Base-by-base conservation (phyloP, 805 yeast genomes). In the Candida pseudofarinosa region DNA sequence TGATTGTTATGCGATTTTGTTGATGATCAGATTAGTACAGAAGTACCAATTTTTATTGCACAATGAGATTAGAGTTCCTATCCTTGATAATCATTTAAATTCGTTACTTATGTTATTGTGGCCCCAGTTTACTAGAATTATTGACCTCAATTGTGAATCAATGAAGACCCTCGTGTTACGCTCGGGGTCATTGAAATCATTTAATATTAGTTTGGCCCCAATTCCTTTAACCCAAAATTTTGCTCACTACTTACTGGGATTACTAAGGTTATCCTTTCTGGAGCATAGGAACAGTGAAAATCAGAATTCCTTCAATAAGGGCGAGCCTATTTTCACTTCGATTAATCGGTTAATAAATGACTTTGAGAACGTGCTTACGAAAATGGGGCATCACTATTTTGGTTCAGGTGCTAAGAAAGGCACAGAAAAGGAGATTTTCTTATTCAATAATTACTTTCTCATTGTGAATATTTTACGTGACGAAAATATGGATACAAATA, bases 81-180 rank as follows among this genome's bases (percentile, higher is more conserved):
- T 80, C 4, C 65, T 81, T 59, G 88, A 83, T 48, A 85, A 80
- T 45, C 86, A 84, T 58, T 71, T 84, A 49, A 81, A 85, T 51
- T 69, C 78, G 13, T 80, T 85, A 48, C 62, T 82, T 47, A 76
- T 88, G 40, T 60, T 76, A 3, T 65, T 91, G 36, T 93, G 98
- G 98, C 96, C 97, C 0, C 80, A 77, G 45, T 85, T 90, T 55
- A 90, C 89, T 54, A 73, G 71, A 37, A 69, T 88, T 28, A 75
- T 90, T 34, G 97, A 89, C 58, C 65, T 77, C 28, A 87, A 91
- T 53, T 83, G 96, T 52, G 85, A 81, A 16, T 77, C 81, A 39
- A 65, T 88, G 59, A 81, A 84, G 47, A 77, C 71, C 40, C 75
- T 75, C 14, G 60, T 60, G 38, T 69, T 51, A 45, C 75, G 58